Evolutionary conservation across 177 flowering plant genomes (phyloP).

Genomic region (Vitis hybrid): DNA sequence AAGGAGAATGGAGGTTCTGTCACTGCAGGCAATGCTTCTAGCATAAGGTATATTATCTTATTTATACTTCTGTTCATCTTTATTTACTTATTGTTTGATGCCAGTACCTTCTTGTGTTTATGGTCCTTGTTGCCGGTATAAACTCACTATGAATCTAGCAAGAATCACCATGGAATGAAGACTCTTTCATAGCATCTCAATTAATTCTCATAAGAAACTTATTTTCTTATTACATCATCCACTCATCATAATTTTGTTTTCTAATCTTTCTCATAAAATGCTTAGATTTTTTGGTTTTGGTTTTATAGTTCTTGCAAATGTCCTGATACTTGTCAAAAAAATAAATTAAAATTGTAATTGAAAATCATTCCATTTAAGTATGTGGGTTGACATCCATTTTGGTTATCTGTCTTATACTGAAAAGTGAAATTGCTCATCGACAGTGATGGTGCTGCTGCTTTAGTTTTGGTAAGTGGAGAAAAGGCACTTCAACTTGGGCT

Average conservation of each 20-base stretch:
- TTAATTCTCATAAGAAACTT: neutral
- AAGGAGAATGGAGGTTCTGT: conserved; percentile 88
- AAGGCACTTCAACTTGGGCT: conserved; percentile 71
- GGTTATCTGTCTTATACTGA: conserved; percentile 1
- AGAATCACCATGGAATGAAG: neutral
- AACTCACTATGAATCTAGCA: neutral
- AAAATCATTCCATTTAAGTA: neutral
- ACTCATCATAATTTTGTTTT: neutral
- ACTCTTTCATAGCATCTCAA: neutral
- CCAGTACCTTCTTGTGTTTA: neutral
- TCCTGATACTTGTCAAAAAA: neutral
- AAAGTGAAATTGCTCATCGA: conserved; percentile 5
- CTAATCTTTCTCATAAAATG: neutral
- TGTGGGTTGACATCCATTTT: neutral
- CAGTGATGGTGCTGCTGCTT: conserved; percentile 98
- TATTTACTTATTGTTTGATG: neutral
- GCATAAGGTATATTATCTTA: conserved; percentile 58
- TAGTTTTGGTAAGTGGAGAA: conserved; percentile 87
- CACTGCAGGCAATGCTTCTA: conserved; percentile 98
- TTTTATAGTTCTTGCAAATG: conserved; percentile 2
- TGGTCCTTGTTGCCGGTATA: neutral
- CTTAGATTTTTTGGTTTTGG: neutral
- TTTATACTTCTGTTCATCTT: neutral
- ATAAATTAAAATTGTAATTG: too few relatives aligned
- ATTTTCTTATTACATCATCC: neutral